Evolutionary conservation across 345 rosid species (phyloP), one percentile per base, ranked within the genome.

Genomic region (Boechera stricta): DNA sequence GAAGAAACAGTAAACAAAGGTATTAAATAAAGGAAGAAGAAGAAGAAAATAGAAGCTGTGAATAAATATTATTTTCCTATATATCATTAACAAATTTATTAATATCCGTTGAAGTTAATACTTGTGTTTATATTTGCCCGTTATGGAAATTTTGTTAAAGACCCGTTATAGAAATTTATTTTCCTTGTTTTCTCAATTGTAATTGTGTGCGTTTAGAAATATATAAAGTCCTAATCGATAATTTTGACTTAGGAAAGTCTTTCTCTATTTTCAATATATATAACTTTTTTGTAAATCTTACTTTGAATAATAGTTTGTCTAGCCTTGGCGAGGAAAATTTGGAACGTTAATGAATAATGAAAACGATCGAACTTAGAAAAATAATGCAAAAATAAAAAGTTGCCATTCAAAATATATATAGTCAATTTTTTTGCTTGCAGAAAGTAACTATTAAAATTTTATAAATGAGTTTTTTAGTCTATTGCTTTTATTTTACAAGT

Each of bases 171-270:
- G 73, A 36, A 28, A 64, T 6, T 63, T 12, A 2, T 7, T 53
- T 38, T 58, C 4, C 18, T 35, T 54, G 26, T 48, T 13, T 53
- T 63, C 8, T 51, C 54, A 36, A 7, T 18, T 29, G 33, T 69
- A n/a, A 67, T 31, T n/a, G 64, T 32, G 71, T 58, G 66, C 7
- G 64, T 54, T 58, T 47, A 39, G 44, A 53, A 39, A n/a, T 28
- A 61, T 36, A 16, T 35, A 5, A 61, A 13, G 65, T 63, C 77
- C 2, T 33, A 59, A 73, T 78, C 69, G 52, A 62, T 58, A 21
- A 7, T 58, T 28, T 72, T 78, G 82, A 78, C 78, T 60, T 67
- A 26, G 3, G 58, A 73, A 78, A 72, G 73, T 72, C 72, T 64
- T 16, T 9, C 33, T 51, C 48, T 33, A 10, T 16, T 16, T 16